A percentile compares a stretch with the other conserved stretches of the same genome.
These are phyloP conservation scores for Hyaloscypha variabilis DNA, from an alignment of 495 filamentous ascomycete species.

Conservation along the genomic window DNA sequence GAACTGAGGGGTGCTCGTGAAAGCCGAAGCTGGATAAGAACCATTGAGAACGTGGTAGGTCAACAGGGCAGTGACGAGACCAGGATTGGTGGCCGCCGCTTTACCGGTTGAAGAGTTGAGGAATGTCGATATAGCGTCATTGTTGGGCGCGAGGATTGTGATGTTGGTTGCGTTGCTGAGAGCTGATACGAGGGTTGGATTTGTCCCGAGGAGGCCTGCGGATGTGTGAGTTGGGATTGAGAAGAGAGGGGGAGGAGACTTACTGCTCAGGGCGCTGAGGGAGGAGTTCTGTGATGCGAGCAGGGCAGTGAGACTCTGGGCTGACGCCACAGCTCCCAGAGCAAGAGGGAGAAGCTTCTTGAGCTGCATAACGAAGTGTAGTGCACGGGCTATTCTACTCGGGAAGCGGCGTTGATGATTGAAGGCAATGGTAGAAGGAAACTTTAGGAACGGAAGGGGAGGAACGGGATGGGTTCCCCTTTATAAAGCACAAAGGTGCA, in stretches of 20 bases:
- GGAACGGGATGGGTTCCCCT: neutral
- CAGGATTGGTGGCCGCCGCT: constrained; percentile 35
- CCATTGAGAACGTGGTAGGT: constrained; percentile 68
- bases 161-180: constrained; percentile 50
- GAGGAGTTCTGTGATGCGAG: constrained; percentile 29
- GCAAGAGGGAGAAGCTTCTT: constrained; percentile 36
- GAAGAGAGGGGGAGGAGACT: neutral
- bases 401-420: neutral
- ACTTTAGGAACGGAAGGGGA: neutral
- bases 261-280: constrained; percentile 42
- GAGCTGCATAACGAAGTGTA: constrained; percentile 38
- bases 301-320: constrained; percentile 39
- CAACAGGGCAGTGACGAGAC: constrained; percentile 52
- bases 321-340: constrained; percentile 29
- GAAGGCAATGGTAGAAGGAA: neutral
- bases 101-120: constrained; percentile 32
- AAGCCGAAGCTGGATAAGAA: constrained; percentile 43
- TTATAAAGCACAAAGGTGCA: neutral
- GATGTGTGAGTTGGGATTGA: neutral
- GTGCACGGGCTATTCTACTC: neutral
- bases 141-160: constrained; percentile 66
- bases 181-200: constrained; percentile 40
- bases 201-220: constrained; percentile 38
- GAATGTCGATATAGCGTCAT: constrained; percentile 54
- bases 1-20: constrained; percentile 47